Evolutionary conservation across 73 alveolate genomes (phyloP).

Genomic region (Tetrahymena malaccensis): DNA sequence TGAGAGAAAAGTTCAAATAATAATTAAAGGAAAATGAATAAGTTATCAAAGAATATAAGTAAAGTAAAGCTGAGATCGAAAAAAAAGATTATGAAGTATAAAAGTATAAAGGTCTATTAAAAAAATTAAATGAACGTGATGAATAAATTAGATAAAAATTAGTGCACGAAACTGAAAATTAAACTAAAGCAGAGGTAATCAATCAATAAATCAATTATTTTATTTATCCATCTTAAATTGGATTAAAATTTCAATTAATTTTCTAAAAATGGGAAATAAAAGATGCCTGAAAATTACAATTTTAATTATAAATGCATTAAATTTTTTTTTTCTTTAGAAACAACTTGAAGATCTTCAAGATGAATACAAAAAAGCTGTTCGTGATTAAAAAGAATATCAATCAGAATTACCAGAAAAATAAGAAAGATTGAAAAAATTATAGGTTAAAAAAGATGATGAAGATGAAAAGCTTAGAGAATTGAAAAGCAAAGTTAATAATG

Average conservation of each 20-base stretch:
- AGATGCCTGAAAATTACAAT: too few relatives aligned
- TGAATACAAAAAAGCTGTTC: constrained; percentile 29
- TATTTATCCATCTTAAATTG: constrained; percentile 27
- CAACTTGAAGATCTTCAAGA: constrained; percentile 13
- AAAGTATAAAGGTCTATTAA: neutral
- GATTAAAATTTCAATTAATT: too few relatives aligned
- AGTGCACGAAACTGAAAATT: constrained; percentile 42
- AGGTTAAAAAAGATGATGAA: constrained; percentile 25
- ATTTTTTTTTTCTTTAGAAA: neutral
- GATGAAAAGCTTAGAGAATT: constrained; percentile 46
- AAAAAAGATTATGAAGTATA: constrained; percentile 3
- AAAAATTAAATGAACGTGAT: constrained; percentile 45
- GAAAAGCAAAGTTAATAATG: constrained; percentile 33
- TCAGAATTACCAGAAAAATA: constrained; percentile 23
- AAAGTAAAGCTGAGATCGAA: constrained; percentile 26
- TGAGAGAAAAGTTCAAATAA: constrained; percentile 32
- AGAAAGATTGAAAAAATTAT: constrained; percentile 11
- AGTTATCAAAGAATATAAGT: constrained; percentile 26
- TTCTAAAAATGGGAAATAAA: too few relatives aligned
- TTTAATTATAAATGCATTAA: too few relatives aligned
- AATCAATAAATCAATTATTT: neutral
- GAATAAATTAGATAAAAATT: constrained; percentile 37
- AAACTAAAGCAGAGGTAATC: constrained; percentile 41
- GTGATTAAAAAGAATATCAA: constrained; percentile 29
- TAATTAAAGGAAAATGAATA: constrained; percentile 37